Percentiles rank a stretch among this genome's conserved stretches.
These are phyloP conservation scores for Selaginella tamariscina DNA, from an alignment of 75 land plant genomes.

Conservation along the genomic window DNA sequence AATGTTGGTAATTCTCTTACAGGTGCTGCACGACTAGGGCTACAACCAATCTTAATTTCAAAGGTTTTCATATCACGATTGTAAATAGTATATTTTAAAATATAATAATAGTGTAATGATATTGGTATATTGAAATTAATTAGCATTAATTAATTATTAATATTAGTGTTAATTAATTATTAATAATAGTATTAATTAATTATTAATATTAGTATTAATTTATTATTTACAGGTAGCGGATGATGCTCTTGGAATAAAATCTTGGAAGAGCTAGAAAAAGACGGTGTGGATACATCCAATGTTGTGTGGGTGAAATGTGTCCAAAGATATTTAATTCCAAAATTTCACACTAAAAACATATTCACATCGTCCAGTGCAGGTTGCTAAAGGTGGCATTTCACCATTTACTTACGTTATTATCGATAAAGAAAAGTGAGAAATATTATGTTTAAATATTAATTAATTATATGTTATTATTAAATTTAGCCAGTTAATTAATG, in stretches of 20 bases:
- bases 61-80: constrained; percentile 18
- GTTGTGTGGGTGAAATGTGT: no score
- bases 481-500: not conserved
- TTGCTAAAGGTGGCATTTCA: constrained; percentile 64
- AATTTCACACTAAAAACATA: not conserved
- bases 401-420: constrained; percentile 85
- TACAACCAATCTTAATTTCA: constrained; percentile 48
- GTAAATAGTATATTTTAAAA: not conserved
- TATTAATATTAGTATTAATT: no score
- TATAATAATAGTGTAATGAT: not conserved
- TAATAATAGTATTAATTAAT: not conserved
- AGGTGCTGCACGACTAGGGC: constrained; percentile 74
- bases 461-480: not conserved
- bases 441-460: not conserved
- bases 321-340: no score
- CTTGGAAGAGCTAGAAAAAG: constrained; percentile 54
- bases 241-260: constrained; percentile 71
- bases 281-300: constrained; percentile 71
- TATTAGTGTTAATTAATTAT: constrained; percentile 5
- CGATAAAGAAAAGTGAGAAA: constrained; percentile 61
- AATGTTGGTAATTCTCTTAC: constrained; percentile 91
- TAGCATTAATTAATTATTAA: no score
- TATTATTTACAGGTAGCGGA: constrained; percentile 48
- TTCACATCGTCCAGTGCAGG: constrained; percentile 36
- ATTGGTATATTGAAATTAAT: not conserved